Evolutionary conservation across 441 rosid genomes (phyloP).

Genomic region (California macrophylla): DNA sequence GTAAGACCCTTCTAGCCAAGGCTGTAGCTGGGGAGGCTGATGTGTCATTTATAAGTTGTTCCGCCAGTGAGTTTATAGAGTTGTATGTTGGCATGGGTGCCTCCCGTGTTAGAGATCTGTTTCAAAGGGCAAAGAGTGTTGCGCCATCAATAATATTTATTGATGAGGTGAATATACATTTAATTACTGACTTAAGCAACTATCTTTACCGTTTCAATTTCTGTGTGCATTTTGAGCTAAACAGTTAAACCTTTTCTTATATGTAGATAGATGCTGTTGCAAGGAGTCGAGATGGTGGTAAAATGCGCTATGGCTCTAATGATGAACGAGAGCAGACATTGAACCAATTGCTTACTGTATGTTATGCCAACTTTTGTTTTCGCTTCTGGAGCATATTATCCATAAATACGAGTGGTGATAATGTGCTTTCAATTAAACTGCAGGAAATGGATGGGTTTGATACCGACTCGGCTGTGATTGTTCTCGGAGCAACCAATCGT

Average conservation of each 20-base stretch:
- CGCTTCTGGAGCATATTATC: conserved; percentile 2
- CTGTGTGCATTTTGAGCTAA: conserved; percentile 2
- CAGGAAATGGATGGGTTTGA: conserved; percentile 99
- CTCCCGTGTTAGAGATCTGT: conserved; percentile 88
- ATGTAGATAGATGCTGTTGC: conserved; percentile 96
- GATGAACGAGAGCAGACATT: conserved; percentile 97
- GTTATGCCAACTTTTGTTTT: conserved; percentile 13
- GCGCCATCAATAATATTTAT: conserved; percentile 94
- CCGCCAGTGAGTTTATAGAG: conserved; percentile 97
- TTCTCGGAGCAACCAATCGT: conserved; percentile 78
- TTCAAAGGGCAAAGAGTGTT: conserved; percentile 89
- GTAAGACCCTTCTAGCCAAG: conserved; percentile 93
- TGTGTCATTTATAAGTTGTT: conserved; percentile 90
- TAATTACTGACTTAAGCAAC: neutral
- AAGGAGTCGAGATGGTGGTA: conserved; percentile 85
- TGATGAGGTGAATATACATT: conserved; percentile 57
- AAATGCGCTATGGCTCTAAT: conserved; percentile 66
- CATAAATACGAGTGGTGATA: conserved; percentile 4
- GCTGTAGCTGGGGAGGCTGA: conserved; percentile 98
- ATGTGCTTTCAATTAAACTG: conserved; percentile 20
- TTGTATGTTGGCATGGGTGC: conserved; percentile 98
- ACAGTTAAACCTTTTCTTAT: conserved; percentile 4
- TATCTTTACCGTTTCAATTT: conserved; percentile 5
- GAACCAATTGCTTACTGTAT: conserved; percentile 91
- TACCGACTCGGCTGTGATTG: conserved; percentile 73